Evolutionary conservation across 192 early-diverging fungal genomes (phyloP), one percentile per base, ranked within the genome.

Genomic region (Entomortierella chlamydospora): DNA sequence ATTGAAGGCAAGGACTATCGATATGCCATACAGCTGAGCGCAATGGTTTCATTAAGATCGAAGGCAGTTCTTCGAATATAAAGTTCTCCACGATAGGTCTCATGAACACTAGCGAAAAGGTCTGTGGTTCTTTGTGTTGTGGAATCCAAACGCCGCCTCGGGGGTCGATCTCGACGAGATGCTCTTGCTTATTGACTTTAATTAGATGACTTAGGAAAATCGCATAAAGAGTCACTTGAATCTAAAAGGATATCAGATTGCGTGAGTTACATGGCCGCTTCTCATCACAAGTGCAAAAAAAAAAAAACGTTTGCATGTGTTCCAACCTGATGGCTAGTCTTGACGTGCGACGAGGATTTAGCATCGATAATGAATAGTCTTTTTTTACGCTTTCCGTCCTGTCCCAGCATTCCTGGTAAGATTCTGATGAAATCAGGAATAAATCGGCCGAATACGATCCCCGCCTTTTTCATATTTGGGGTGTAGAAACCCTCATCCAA

Each of bases 121-220:
- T 61, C 37, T 42, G 59, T 8, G 76, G 76, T 15, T 79, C 76
- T 1, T 29, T 20, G n/a, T 65, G 23, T 17, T 34, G 29, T 9
- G 76, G 76, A 31, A 66, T 61, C 76, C 76, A 79, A 23, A 79
- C 76, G 13, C 76, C 76, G 0, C 76, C 76, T 6, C 45, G 55
- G 13, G 26, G 17, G 22, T 65, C 63, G 26, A 79, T 47, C 41
- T 79, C 76, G 2, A 79, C 56, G 34, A 53, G 55, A 25, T 79
- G 33, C 39, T 65, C 42, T 17, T 66, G 68, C 13, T 64, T 43
- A 49, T 79, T 45, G 33, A 79, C 28, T 45, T 64, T 70, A 56
- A 79, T 70, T 13, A 79, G 57, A 33, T 79, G 76, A 13, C 60
- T 68, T 33, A 79, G 47, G 57, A 79, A 79, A n/a, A 79, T 79